Evolutionary conservation across 2,329 filamentous ascomycete genomes (phyloP), one percentile per base, ranked within the genome.

Genomic region (Grosmannia clavigera): DNA sequence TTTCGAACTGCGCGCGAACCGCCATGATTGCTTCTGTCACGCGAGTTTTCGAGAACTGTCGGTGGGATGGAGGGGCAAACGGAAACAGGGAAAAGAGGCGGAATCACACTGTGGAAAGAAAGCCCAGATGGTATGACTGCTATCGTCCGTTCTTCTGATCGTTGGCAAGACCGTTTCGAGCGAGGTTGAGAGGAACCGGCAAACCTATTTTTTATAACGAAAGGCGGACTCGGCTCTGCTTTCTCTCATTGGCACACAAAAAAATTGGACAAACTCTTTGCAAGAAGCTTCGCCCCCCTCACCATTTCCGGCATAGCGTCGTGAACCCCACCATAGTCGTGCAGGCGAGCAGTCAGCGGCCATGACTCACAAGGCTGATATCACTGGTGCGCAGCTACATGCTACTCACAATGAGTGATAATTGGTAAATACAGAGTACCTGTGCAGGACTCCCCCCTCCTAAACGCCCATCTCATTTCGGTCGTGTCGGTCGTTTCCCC

Each of bases 1-100:
- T 92, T 76, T 94, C 89, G 73, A 94, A 94, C 73, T 90, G 83
- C 67, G 84, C 83, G 70, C 84, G 82, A 61, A 86, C 82, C 70
- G 84, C 82, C 84, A 86, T 77, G 58, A 51, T 40, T 22, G 52
- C 43, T 29, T 27, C 29, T 35, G 12, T 27, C 50, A 48, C 16
- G 22, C 5, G 51, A 55, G 29, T 2, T 51, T 43, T 40, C 51
- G 48, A 19, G 51, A 55, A 22, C 22, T 51, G 51, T 40, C 54
- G 10, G 9, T 14, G 19, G 3, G 48, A 19, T n/a, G 46, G 12
- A 29, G 29, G 35, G 38, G 27, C 16, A 25, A n/a, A 25, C 29
- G 51, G 48, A 38, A 55, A 33, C 50, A 29, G 9, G 38, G 31
- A 43, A 50, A 22, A 25, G 29, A 38, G 38, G 38, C 38, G 9